Evolutionary conservation across 768 basidiomycete species (phyloP).

Genomic region (Hygrocybe punicea): DNA sequence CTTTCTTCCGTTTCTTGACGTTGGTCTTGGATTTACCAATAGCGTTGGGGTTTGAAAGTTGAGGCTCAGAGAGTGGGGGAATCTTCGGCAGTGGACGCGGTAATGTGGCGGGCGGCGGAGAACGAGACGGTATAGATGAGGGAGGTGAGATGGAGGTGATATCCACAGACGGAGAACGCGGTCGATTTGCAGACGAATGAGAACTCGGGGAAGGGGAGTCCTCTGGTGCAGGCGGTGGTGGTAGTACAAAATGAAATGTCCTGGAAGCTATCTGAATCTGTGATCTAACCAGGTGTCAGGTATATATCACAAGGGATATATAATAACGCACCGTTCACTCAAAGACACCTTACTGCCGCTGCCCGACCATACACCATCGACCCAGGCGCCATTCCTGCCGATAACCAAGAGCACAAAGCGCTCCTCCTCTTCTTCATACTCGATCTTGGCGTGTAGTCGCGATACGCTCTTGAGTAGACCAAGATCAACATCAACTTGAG

Average conservation of each 20-base stretch:
- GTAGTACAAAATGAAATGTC: constrained; percentile 94
- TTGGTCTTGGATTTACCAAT: constrained; percentile 48
- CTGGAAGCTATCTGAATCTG: constrained; percentile 97
- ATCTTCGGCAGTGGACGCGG: constrained; percentile 42
- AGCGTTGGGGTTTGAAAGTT: constrained; percentile 62
- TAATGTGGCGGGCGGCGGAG: constrained; percentile 64
- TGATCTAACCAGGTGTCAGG: constrained; percentile 52
- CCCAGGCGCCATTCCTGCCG: constrained; percentile 98
- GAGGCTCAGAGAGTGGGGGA: constrained; percentile 44
- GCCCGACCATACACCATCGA: constrained; percentile 93
- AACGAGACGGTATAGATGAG: constrained; percentile 74
- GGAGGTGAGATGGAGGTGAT: constrained; percentile 80
- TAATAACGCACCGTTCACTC: constrained; percentile 62
- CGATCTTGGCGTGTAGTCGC: constrained; percentile 93
- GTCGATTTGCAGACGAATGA: constrained; percentile 60
- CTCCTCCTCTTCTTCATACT: constrained; percentile 86
- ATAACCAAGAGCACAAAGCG: constrained; percentile 86
- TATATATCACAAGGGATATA: constrained; percentile 2
- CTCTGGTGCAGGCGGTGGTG: constrained; percentile 77
- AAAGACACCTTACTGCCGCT: constrained; percentile 85
- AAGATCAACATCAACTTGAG: constrained; percentile 82
- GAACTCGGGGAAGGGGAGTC: constrained; percentile 81
- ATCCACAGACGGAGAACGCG: constrained; percentile 78
- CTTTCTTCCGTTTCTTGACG: constrained; percentile 74
- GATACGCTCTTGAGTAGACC: constrained; percentile 97